Evolutionary conservation across 2,329 filamentous ascomycete genomes (phyloP).

Genomic region (Neofusicoccum cordaticola): DNA sequence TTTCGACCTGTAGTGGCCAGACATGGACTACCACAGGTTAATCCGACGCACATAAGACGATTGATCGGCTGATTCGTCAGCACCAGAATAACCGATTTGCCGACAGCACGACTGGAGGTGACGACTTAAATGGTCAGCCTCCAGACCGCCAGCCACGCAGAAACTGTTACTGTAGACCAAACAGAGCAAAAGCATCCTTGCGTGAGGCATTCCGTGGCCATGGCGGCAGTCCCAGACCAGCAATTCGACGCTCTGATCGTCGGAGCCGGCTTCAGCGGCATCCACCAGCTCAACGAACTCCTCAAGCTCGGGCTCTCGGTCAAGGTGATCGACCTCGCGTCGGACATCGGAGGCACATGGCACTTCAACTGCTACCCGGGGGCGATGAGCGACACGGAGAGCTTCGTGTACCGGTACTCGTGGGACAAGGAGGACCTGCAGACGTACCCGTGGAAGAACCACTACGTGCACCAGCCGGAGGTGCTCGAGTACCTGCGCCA

Average conservation of each 20-base stretch:
- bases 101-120: too few relatives aligned
- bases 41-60: too few relatives aligned
- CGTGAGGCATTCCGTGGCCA: too few relatives aligned
- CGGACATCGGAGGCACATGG: conserved; percentile 27
- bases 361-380: conserved; percentile 32
- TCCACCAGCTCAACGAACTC: conserved; percentile 28
- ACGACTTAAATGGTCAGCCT: too few relatives aligned
- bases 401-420: conserved; percentile 31
- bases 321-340: conserved; percentile 24
- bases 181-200: too few relatives aligned
- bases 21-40: too few relatives aligned
- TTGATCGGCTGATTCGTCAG: too few relatives aligned
- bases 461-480: conserved; percentile 37
- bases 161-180: too few relatives aligned
- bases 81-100: too few relatives aligned
- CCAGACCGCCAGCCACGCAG: too few relatives aligned
- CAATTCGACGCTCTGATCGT: conserved; percentile 25
- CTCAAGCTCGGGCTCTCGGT: conserved; percentile 26
- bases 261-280: conserved; percentile 29
- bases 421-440: conserved; percentile 35
- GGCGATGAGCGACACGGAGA: conserved; percentile 18
- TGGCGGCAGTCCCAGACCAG: background rate
- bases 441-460: conserved; percentile 36
- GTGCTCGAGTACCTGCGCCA: conserved; percentile 34
- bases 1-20: too few relatives aligned